Evolutionary conservation across 169 alveolate genomes (phyloP).

Genomic region (Cryptosporidium parvum): DNA sequence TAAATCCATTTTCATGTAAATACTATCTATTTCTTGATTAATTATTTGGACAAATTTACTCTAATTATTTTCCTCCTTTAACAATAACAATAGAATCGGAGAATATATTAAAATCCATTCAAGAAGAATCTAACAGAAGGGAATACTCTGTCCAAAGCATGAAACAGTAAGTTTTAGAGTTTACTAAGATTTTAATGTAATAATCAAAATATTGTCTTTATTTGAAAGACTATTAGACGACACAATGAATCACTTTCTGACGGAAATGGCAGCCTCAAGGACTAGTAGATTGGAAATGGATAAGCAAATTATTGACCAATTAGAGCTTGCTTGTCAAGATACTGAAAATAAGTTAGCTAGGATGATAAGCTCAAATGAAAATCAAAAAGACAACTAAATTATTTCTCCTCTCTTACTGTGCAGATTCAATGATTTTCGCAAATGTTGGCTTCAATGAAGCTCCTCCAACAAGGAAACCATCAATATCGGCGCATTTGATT

Average conservation of each 20-base stretch:
- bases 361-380: slow-evolving; percentile 23
- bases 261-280: slow-evolving; percentile 28
- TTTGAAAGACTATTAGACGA: slow-evolving; percentile 20
- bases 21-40: neutral
- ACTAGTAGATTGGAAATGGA: slow-evolving; percentile 25
- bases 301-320: slow-evolving; percentile 39
- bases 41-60: neutral
- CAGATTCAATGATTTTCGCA: slow-evolving; percentile 91
- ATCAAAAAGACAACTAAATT: neutral
- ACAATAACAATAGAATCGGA: neutral
- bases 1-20: neutral
- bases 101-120: neutral
- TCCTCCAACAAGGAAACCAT: slow-evolving; percentile 99
- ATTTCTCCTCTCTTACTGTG: slow-evolving; percentile 38
- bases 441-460: slow-evolving; percentile 97
- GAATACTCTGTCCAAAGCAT: slow-evolving; percentile 19
- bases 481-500: slow-evolving; percentile 92
- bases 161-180: slow-evolving; percentile 49
- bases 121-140: slow-evolving; percentile 33
- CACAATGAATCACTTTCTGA: slow-evolving; percentile 25
- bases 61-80: neutral
- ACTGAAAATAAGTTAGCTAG: slow-evolving; percentile 45
- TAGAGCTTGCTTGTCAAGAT: slow-evolving; percentile 64
- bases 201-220: too few relatives aligned
- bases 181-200: too few relatives aligned